Evolutionary conservation across 768 basidiomycete species (phyloP).

Genomic region (Podaxis sp.): DNA sequence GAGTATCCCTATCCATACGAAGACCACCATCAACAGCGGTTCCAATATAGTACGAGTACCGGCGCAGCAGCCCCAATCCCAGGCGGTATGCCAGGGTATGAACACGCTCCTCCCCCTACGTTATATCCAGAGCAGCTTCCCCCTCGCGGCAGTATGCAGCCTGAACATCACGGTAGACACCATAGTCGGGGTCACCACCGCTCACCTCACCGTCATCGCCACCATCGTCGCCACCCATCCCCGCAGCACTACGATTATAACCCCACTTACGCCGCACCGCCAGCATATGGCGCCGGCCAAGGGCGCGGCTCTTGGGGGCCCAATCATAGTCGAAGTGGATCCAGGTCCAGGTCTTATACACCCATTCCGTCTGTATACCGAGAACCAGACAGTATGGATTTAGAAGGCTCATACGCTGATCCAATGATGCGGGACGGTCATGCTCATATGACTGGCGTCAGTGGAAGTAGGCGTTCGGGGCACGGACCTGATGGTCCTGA

Average conservation of each 20-base stretch:
- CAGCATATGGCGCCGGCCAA: neutral
- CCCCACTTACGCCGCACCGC: conserved; percentile 8
- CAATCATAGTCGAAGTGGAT: conserved; percentile 5
- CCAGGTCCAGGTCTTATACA: conserved; percentile 29
- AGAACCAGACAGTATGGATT: conserved; percentile 22
- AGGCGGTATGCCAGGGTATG: conserved; percentile 3
- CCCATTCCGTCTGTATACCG: conserved; percentile 36
- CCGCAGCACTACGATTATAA: conserved; percentile 7
- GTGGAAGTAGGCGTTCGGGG: conserved; percentile 10
- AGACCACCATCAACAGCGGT: conserved; percentile 12
- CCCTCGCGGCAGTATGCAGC: conserved; percentile 2
- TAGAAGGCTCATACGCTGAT: conserved; percentile 9
- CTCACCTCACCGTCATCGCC: conserved; percentile 5
- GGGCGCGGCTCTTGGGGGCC: conserved; percentile 10
- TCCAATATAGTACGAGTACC: conserved; percentile 5
- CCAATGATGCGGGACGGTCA: neutral
- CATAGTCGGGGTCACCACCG: conserved; percentile 1
- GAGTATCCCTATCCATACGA: conserved; percentile 13
- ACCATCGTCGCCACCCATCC: conserved; percentile 3
- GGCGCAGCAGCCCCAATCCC: neutral
- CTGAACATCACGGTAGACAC: conserved; percentile 3
- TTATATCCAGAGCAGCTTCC: neutral
- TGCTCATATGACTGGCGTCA: neutral
- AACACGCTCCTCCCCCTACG: neutral
- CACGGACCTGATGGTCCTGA: conserved; percentile 2